Evolutionary conservation across 768 basidiomycete species (phyloP).

Genomic region (Macrolepiota fuliginosa): DNA sequence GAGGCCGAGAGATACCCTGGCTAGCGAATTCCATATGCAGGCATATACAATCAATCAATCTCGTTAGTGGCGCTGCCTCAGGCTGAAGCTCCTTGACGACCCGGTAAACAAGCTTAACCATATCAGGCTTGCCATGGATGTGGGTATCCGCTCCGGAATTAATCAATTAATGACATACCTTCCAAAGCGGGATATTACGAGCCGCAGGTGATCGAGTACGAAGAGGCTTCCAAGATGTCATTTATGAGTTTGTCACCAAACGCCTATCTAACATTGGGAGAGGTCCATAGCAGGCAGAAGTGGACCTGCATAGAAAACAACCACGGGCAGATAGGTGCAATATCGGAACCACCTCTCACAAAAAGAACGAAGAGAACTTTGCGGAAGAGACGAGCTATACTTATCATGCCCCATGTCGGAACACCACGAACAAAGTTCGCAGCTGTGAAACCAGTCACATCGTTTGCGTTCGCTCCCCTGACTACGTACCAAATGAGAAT

Average conservation of each 20-base stretch:
- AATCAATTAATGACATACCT: not conserved
- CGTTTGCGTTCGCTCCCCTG: slow-evolving; percentile 30
- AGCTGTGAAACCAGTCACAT: slow-evolving; percentile 37
- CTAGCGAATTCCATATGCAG: slow-evolving; percentile 39
- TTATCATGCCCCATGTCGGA: slow-evolving; percentile 47
- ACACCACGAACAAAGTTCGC: slow-evolving; percentile 51
- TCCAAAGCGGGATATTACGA: not conserved
- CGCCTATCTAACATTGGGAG: slow-evolving; percentile 36
- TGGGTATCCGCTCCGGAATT: slow-evolving; percentile 27
- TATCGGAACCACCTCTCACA: slow-evolving; percentile 55
- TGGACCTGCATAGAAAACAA: slow-evolving; percentile 34
- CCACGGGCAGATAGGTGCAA: slow-evolving; percentile 42
- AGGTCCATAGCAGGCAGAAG: slow-evolving; percentile 39
- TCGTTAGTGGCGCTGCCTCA: slow-evolving; percentile 42
- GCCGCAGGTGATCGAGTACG: slow-evolving; percentile 35
- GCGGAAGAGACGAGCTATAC: slow-evolving; percentile 48
- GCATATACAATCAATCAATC: slow-evolving; percentile 33
- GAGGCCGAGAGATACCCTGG: slow-evolving; percentile 39
- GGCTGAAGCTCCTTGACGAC: slow-evolving; percentile 36
- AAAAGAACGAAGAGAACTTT: slow-evolving; percentile 46
- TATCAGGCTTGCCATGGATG: slow-evolving; percentile 36
- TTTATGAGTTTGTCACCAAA: slow-evolving; percentile 39
- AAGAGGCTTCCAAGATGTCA: slow-evolving; percentile 34
- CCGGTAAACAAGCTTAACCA: slow-evolving; percentile 37
- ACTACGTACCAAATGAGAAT: slow-evolving; percentile 44